Percentiles rank a stretch among this genome's conserved stretches.
Conservation (phyloP, 2,329 filamentous ascomycete genomes). For the Phoma sp. region DNA sequence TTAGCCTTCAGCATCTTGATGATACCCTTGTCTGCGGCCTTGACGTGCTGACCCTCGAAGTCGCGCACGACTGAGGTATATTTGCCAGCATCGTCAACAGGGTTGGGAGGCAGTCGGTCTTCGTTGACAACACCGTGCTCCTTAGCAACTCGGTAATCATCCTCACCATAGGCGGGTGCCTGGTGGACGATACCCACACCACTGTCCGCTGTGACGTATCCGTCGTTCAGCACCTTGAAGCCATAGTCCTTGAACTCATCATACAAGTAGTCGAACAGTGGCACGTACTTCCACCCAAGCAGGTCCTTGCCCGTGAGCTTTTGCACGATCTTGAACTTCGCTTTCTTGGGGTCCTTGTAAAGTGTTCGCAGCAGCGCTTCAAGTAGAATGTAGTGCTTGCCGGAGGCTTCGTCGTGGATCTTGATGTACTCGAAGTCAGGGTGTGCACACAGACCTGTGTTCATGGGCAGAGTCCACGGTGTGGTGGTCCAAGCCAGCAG, state of each 20-base stretch:
- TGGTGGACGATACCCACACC: conserved; percentile 96
- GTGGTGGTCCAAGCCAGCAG: conserved; percentile 91
- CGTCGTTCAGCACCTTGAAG: conserved; percentile 82
- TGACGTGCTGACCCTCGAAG: conserved; percentile 87
- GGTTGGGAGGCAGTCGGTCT: conserved; percentile 82
- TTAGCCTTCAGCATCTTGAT: conserved; percentile 84
- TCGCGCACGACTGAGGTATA: conserved; percentile 81
- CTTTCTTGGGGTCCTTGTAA: conserved; percentile 96
- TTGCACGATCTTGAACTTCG: conserved; percentile 83
- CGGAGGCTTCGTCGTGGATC: conserved; percentile 80
- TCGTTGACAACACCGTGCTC: conserved; percentile 80
- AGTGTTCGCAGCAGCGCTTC: conserved; percentile 82
- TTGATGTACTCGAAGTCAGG: conserved; percentile 89
- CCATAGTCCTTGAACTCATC: conserved; percentile 85
- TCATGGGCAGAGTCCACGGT: conserved; percentile 84
- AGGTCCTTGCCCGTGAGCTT: conserved; percentile 85
- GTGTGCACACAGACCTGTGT: conserved; percentile 78
- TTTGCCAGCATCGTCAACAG: conserved; percentile 82
- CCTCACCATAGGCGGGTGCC: conserved; percentile 91
- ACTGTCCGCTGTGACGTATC: conserved; percentile 86
- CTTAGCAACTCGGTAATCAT: conserved; percentile 87
- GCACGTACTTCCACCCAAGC: conserved; percentile 87
- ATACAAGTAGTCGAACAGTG: conserved; percentile 88
- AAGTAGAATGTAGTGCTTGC: conserved; percentile 84
- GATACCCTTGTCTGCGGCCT: conserved; percentile 90